Percentiles rank a stretch among this genome's conserved stretches.
Evolutionary conservation across 1,284 basidiomycete genomes (phyloP).

Genomic region (Pisolithus thermaeus): DNA sequence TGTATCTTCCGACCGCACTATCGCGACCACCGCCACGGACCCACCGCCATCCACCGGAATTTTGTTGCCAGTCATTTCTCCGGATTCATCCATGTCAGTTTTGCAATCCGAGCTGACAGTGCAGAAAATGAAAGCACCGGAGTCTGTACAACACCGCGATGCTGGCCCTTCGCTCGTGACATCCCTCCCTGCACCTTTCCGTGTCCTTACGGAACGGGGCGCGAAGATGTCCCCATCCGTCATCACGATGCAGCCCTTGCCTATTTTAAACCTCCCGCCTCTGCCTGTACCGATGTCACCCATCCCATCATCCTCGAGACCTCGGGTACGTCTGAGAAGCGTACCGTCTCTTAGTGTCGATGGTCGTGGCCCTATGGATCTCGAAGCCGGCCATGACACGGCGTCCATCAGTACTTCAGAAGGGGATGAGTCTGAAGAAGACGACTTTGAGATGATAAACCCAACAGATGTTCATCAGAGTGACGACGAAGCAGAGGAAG

Average conservation of each 20-base stretch:
- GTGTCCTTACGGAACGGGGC: slow-evolving; percentile 23
- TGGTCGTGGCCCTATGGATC: slow-evolving; percentile 32
- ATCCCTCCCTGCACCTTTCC: slow-evolving; percentile 20
- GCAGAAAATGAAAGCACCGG: background rate
- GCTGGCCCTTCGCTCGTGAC: slow-evolving; percentile 8
- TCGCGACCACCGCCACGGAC: slow-evolving; percentile 4
- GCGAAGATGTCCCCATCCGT: slow-evolving; percentile 28
- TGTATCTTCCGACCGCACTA: slow-evolving; percentile 4
- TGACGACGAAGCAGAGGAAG: slow-evolving; percentile 28
- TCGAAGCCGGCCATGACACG: slow-evolving; percentile 35
- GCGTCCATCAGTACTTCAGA: slow-evolving; percentile 33
- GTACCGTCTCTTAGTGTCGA: slow-evolving; percentile 47
- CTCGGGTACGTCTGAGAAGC: slow-evolving; percentile 32
- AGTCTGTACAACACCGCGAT: slow-evolving; percentile 2
- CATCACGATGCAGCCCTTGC: slow-evolving; percentile 24
- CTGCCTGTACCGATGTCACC: slow-evolving; percentile 15
- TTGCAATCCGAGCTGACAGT: background rate
- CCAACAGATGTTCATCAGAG: slow-evolving; percentile 28
- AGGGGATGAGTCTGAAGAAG: slow-evolving; percentile 33
- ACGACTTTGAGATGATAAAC: slow-evolving; percentile 19
- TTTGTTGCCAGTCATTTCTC: background rate
- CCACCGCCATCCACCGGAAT: background rate
- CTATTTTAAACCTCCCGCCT: slow-evolving; percentile 21
- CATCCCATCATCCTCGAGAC: slow-evolving; percentile 15
- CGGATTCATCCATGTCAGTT: background rate